A percentile compares a stretch with the other conserved stretches of the same genome.
Conservation (phyloP, 179 eudicot genomes). For the Patellifolia procumbens region DNA sequence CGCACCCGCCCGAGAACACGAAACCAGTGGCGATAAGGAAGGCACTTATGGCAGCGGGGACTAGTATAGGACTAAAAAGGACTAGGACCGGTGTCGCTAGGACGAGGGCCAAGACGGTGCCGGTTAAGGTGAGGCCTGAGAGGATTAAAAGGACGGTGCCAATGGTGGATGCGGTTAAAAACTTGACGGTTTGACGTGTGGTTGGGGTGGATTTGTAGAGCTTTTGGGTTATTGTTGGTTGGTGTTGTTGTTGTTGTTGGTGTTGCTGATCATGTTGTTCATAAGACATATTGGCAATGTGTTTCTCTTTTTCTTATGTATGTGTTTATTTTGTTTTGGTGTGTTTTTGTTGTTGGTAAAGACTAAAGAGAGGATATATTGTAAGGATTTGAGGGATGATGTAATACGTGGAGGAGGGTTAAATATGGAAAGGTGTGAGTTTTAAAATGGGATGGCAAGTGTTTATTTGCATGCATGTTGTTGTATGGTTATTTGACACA, state of each 20-base stretch:
- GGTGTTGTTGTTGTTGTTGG: neutral
- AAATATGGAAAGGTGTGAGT: neutral
- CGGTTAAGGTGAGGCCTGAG: conserved; percentile 38
- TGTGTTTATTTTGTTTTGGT: too few relatives aligned
- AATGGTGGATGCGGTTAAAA: conserved; percentile 42
- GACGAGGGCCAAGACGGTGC: conserved; percentile 31
- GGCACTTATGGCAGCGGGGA: conserved; percentile 33
- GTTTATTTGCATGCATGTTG: conserved; percentile 27
- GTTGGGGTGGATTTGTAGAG: conserved; percentile 12
- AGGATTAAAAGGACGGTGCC: conserved; percentile 33
- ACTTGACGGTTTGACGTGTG: conserved; percentile 38
- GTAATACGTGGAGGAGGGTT: conserved; percentile 22
- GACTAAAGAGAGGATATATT: neutral
- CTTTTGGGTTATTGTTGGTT: neutral
- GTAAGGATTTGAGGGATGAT: neutral
- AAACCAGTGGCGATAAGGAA: conserved; percentile 28
- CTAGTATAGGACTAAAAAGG: conserved; percentile 40
- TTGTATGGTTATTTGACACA: conserved; percentile 2
- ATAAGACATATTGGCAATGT: neutral
- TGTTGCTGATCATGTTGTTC: neutral
- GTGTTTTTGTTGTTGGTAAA: neutral
- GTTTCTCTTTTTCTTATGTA: neutral
- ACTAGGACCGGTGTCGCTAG: conserved; percentile 35
- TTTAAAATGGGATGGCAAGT: conserved; percentile 21
- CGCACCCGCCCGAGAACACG: conserved; percentile 42